phyloP scores from a whole-genome alignment of 2,329 filamentous ascomycete genomes.

The Mycosphaerella arachidis region DNA sequence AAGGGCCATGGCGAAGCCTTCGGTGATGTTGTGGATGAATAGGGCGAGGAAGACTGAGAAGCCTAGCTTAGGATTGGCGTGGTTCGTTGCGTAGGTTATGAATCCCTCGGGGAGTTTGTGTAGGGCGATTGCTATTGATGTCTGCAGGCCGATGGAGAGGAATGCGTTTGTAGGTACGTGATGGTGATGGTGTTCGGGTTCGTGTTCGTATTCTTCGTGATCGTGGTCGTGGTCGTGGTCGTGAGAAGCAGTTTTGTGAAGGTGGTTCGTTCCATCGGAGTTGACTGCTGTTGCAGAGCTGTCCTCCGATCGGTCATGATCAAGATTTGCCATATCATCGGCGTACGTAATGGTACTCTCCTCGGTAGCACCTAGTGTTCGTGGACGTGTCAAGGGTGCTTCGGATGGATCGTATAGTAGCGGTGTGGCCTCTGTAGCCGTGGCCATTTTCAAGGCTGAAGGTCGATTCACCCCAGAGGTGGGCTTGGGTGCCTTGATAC shows the following conservation, averaged over 20 bases:
- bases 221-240: slow-evolving; percentile 6
- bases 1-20: slow-evolving; percentile 90
- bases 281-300: slow-evolving; percentile 17
- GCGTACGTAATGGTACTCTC: slow-evolving; percentile 1
- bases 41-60: slow-evolving; percentile 91
- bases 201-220: slow-evolving; percentile 9
- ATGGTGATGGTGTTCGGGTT: slow-evolving; percentile 66
- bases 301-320: slow-evolving; percentile 15
- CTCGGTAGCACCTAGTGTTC: slow-evolving; percentile 14
- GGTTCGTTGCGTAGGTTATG: slow-evolving; percentile 95
- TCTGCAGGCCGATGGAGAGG: slow-evolving; percentile 90
- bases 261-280: slow-evolving; percentile 1
- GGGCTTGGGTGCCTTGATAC: slow-evolving; percentile 24
- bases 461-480: slow-evolving; percentile 19
- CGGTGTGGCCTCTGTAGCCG: slow-evolving; percentile 30
- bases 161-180: slow-evolving; percentile 94
- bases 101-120: slow-evolving; percentile 89
- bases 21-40: slow-evolving; percentile 96
- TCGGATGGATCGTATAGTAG: slow-evolving; percentile 23
- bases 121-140: slow-evolving; percentile 86
- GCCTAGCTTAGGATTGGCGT: slow-evolving; percentile 83
- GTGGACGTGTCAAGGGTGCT: slow-evolving; percentile 15
- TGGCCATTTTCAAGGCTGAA: slow-evolving; percentile 21
- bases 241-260: slow-evolving; percentile 19
- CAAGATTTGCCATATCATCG: slow-evolving; percentile 5